phyloP scores from a whole-genome alignment of 2,329 filamentous ascomycete genomes.

The Fusarium xylarioides region DNA sequence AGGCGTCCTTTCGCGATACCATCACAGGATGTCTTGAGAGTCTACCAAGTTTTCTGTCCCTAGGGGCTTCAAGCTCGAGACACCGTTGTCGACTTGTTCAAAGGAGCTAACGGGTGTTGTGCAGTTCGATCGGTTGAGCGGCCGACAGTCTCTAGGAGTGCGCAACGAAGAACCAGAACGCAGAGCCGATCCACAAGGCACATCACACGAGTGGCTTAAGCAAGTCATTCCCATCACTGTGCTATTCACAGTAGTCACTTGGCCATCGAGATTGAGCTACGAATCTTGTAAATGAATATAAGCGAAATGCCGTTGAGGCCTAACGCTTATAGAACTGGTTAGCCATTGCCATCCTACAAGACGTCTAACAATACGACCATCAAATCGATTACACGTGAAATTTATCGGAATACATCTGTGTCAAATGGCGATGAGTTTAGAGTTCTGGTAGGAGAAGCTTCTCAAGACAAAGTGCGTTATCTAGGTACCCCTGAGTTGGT shows the following conservation, averaged over 20 bases:
- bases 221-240: fast-evolving
- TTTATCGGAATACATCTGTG: fast-evolving
- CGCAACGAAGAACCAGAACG: not conserved
- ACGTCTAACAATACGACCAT: no score
- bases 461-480: not conserved
- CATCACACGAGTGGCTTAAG: no score
- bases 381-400: fast-evolving
- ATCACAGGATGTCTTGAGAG: not conserved
- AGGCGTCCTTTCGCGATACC: no score
- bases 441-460: fast-evolving
- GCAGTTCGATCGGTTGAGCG: no score
- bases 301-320: not conserved
- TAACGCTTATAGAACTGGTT: not conserved
- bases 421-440: fast-evolving
- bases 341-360: not conserved
- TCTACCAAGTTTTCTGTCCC: fast-evolving
- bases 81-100: fast-evolving
- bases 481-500: not conserved
- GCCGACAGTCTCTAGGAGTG: no score
- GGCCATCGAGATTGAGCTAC: not conserved
- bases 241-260: no score
- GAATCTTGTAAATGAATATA: not conserved
- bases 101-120: not conserved
- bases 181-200: not conserved
- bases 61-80: not conserved